Conservation (phyloP, 1,139 yeast genomes). For the Geotrichum citri-aurantii region DNA sequence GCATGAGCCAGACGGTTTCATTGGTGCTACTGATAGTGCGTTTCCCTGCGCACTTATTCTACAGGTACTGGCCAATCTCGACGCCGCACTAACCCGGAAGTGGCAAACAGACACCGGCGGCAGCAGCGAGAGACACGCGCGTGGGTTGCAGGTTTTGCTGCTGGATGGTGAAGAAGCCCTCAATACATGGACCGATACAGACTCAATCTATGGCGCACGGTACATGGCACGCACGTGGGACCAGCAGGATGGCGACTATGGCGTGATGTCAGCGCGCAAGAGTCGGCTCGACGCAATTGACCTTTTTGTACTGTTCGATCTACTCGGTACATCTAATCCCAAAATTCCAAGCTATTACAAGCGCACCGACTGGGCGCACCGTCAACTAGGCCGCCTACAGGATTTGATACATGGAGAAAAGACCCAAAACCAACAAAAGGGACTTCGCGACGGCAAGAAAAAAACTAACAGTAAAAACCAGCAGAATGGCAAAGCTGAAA, state of each 20-base stretch:
- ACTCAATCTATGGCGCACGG: conserved; percentile 52
- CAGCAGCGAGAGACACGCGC: conserved; percentile 15
- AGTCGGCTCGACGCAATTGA: conserved; percentile 36
- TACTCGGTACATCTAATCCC: conserved; percentile 42
- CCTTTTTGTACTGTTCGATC: conserved; percentile 45
- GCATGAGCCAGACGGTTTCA: conserved; percentile 45
- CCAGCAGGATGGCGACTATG: conserved; percentile 16
- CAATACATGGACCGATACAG: conserved; percentile 44
- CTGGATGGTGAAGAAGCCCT: conserved; percentile 60
- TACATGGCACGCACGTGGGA: conserved; percentile 44
- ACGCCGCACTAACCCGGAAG: conserved; percentile 28
- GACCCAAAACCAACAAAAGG: neutral
- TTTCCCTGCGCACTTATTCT: conserved; percentile 51
- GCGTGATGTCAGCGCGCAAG: conserved; percentile 17
- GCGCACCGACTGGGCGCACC: conserved; percentile 40
- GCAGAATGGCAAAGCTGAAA: neutral
- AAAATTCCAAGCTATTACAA: conserved; percentile 44
- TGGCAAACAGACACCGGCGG: conserved; percentile 23
- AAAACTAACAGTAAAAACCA: neutral
- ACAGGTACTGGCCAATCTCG: conserved; percentile 40
- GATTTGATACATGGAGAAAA: conserved; percentile 17
- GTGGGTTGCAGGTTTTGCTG: conserved; percentile 47
- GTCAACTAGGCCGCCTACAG: conserved; percentile 33
- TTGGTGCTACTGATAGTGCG: conserved; percentile 57
- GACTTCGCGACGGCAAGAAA: neutral